These are phyloP conservation scores for Didymella keratinophila DNA, from an alignment of 2,329 filamentous ascomycete genomes.

Conservation along the genomic window DNA sequence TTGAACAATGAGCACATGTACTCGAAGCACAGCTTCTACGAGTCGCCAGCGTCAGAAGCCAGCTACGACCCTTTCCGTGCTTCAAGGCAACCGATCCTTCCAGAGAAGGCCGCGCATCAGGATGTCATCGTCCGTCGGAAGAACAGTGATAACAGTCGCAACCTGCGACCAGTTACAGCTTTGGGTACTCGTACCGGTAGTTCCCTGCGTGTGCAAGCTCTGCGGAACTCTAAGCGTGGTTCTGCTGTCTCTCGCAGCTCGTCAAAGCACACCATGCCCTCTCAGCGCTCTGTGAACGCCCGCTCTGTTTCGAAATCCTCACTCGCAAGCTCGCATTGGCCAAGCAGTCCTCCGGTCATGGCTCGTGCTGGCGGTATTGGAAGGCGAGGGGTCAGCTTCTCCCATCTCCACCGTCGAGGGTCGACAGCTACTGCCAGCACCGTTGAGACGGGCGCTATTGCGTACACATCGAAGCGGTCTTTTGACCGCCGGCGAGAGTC, in stretches of 20 bases:
- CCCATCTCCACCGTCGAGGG: slow-evolving; percentile 58
- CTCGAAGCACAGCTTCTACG: slow-evolving; percentile 59
- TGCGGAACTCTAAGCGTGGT: slow-evolving; percentile 43
- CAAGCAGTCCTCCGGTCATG: slow-evolving; percentile 58
- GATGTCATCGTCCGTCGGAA: slow-evolving; percentile 73
- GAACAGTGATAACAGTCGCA: slow-evolving; percentile 45
- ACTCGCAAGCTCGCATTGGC: slow-evolving; percentile 56
- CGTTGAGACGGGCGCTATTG: slow-evolving; percentile 31
- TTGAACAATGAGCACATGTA: slow-evolving; percentile 62
- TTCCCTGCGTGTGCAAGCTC: slow-evolving; percentile 53
- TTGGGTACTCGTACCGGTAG: slow-evolving; percentile 53
- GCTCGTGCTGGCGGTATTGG: slow-evolving; percentile 61
- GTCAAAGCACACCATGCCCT: slow-evolving; percentile 44
- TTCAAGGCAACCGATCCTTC: slow-evolving; percentile 63
- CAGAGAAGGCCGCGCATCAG: slow-evolving; percentile 63
- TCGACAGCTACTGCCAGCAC: slow-evolving; percentile 54
- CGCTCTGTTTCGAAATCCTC: slow-evolving; percentile 52
- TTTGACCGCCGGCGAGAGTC: slow-evolving; percentile 34
- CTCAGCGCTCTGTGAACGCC: slow-evolving; percentile 32
- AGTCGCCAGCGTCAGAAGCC: slow-evolving; percentile 59
- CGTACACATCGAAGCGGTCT: slow-evolving; percentile 46
- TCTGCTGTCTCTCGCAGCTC: slow-evolving; percentile 44
- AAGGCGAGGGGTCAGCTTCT: slow-evolving; percentile 70
- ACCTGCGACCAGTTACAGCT: slow-evolving; percentile 46
- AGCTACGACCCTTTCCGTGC: slow-evolving; percentile 88